Conservation (phyloP, 768 basidiomycete genomes). For the Pilatotrama ljubarskyi region DNA sequence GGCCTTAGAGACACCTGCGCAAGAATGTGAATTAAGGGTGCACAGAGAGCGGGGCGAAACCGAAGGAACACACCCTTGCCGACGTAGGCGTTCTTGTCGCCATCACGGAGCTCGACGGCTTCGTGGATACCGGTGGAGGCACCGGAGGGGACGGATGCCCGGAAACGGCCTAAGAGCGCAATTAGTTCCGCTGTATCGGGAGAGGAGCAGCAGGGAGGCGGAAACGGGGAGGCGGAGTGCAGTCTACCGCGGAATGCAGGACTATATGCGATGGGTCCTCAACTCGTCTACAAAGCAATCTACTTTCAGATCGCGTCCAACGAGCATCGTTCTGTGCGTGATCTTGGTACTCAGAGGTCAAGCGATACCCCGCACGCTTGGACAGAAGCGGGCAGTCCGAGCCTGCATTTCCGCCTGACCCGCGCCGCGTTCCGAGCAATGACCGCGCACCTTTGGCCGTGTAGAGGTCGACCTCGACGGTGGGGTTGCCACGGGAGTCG, state of each 20-base stretch:
- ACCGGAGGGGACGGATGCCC: conserved; percentile 94
- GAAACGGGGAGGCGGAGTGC: background rate
- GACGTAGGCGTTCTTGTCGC: conserved; percentile 88
- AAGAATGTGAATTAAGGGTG: background rate
- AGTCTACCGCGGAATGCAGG: background rate
- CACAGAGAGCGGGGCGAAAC: background rate
- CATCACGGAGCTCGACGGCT: conserved; percentile 98
- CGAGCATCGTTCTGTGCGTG: background rate
- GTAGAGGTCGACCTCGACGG: conserved; percentile 90
- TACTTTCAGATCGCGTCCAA: background rate
- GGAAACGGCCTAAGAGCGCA: conserved; percentile 74
- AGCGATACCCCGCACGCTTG: background rate
- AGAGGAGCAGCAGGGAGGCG: background rate
- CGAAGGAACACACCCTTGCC: conserved; percentile 75
- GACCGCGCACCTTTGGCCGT: conserved; percentile 74
- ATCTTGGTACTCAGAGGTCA: background rate
- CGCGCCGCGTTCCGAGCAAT: conserved; percentile 9
- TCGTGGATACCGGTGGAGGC: conserved; percentile 98
- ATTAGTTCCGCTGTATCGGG: conserved; percentile 14
- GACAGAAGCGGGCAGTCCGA: background rate
- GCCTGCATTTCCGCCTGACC: background rate
- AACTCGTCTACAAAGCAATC: background rate
- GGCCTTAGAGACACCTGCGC: conserved; percentile 86
- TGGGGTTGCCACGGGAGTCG: conserved; percentile 98
- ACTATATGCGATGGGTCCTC: background rate